Evolutionary conservation across 768 basidiomycete genomes (phyloP).

Genomic region (Pisolithus microcarpus): DNA sequence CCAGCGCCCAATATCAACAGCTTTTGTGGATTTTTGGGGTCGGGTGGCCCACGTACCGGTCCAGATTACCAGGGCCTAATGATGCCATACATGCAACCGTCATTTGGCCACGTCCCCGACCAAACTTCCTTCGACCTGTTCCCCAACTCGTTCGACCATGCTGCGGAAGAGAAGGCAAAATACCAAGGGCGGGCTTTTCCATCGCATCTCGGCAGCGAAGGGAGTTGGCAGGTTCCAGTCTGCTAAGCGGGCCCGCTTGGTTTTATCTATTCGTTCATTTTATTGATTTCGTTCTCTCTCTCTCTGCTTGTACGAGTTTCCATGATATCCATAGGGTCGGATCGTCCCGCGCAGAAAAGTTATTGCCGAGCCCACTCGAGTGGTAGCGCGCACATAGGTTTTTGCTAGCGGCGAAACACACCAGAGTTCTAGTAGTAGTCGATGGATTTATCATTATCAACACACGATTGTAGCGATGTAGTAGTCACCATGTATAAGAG

Average conservation of each 20-base stretch:
- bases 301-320: slow-evolving; percentile 9
- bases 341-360: neutral
- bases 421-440: neutral
- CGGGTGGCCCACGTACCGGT: slow-evolving; percentile 31
- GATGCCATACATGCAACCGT: slow-evolving; percentile 22
- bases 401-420: neutral
- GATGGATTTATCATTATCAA: neutral
- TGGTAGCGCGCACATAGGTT: neutral
- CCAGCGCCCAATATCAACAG: slow-evolving; percentile 27
- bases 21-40: slow-evolving; percentile 54
- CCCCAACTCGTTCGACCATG: slow-evolving; percentile 21
- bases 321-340: neutral
- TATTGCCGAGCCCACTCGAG: neutral
- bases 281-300: neutral
- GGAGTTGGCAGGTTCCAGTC: slow-evolving; percentile 74
- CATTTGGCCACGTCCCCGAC: slow-evolving; percentile 23
- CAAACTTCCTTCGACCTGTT: slow-evolving; percentile 23
- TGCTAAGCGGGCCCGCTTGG: slow-evolving; percentile 31
- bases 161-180: slow-evolving; percentile 18
- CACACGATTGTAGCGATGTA: neutral
- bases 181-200: slow-evolving; percentile 60
- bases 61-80: slow-evolving; percentile 17
- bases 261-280: neutral
- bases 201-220: slow-evolving; percentile 55
- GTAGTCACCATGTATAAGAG: neutral